phyloP scores from a whole-genome alignment of 192 early-diverging fungal species.

The Podila minutissima region DNA sequence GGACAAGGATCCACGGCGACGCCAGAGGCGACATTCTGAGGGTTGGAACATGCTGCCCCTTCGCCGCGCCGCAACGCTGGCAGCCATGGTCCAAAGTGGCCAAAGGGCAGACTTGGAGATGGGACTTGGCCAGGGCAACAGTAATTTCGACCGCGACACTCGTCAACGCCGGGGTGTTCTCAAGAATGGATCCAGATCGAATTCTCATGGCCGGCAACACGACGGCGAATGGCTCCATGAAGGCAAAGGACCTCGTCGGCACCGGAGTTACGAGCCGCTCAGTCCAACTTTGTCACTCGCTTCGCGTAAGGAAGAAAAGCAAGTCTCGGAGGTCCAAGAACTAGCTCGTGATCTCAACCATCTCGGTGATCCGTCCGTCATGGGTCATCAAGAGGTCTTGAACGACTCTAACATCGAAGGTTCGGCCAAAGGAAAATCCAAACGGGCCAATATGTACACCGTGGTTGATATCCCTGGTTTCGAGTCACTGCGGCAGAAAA shows the following conservation, averaged over 20 bases:
- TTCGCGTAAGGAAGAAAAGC: background rate
- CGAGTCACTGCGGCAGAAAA: slow-evolving; percentile 12
- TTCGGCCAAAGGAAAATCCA: background rate
- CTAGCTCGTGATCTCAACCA: background rate
- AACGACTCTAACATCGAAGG: background rate
- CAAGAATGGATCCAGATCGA: slow-evolving; percentile 19
- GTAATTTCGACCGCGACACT: background rate
- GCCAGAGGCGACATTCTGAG: slow-evolving; percentile 15
- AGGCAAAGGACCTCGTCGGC: slow-evolving; percentile 3
- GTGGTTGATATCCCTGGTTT: slow-evolving; percentile 36
- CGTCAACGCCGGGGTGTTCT: background rate
- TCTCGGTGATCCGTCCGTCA: slow-evolving; percentile 9
- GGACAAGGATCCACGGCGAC: background rate
- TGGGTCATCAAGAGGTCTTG: slow-evolving; percentile 15
- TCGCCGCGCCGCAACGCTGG: slow-evolving; percentile 13
- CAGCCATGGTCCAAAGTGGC: slow-evolving; percentile 11
- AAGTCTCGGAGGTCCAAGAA: background rate
- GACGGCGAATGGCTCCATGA: background rate
- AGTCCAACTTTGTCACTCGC: background rate
- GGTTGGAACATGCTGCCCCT: slow-evolving; percentile 18
- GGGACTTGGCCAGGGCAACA: background rate
- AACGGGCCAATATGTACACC: slow-evolving; percentile 6
- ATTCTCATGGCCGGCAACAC: background rate
- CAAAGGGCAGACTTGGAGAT: slow-evolving; percentile 19
- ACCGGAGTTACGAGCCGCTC: slow-evolving; percentile 6